A percentile compares a stretch with the other conserved stretches of the same genome.
Evolutionary conservation across 2,329 filamentous ascomycete species (phyloP).

Genomic region (Penicillium expansum): DNA sequence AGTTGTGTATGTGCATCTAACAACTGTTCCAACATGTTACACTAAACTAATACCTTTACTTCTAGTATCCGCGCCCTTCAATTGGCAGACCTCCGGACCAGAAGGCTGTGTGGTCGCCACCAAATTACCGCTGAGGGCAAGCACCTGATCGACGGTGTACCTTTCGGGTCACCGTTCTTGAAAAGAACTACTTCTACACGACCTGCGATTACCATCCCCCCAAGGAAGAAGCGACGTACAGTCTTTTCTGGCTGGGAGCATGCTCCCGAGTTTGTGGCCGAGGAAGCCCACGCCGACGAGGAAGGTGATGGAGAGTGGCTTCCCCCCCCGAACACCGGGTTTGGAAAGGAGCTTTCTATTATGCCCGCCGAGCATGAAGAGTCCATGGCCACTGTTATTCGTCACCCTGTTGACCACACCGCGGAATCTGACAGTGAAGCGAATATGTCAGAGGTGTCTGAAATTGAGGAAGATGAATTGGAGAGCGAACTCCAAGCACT

Average conservation of each 20-base stretch:
- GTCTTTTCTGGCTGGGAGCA: constrained; percentile 30
- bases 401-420: constrained; percentile 31
- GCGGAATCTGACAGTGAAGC: constrained; percentile 33
- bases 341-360: constrained; percentile 29
- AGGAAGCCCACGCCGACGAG: constrained; percentile 18
- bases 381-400: constrained; percentile 38
- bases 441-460: constrained; percentile 31
- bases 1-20: constrained; percentile 61
- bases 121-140: constrained; percentile 78
- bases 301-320: constrained; percentile 35
- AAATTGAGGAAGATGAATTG: constrained; percentile 39
- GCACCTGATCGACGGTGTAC: constrained; percentile 79
- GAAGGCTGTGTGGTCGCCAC: constrained; percentile 71
- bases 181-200: constrained; percentile 56
- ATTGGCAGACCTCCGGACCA: constrained; percentile 68
- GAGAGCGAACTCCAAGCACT: constrained; percentile 48
- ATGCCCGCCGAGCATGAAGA: constrained; percentile 27
- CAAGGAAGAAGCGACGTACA: constrained; percentile 64
- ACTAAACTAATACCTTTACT: constrained; percentile 4
- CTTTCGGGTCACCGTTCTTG: constrained; percentile 74
- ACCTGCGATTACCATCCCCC: constrained; percentile 68
- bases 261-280: constrained; percentile 13
- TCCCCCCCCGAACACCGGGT: constrained; percentile 24
- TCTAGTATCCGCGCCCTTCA: constrained; percentile 73
- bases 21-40: not conserved